phyloP scores from a whole-genome alignment of 2,329 filamentous ascomycete genomes.

The Xylaria sp. region DNA sequence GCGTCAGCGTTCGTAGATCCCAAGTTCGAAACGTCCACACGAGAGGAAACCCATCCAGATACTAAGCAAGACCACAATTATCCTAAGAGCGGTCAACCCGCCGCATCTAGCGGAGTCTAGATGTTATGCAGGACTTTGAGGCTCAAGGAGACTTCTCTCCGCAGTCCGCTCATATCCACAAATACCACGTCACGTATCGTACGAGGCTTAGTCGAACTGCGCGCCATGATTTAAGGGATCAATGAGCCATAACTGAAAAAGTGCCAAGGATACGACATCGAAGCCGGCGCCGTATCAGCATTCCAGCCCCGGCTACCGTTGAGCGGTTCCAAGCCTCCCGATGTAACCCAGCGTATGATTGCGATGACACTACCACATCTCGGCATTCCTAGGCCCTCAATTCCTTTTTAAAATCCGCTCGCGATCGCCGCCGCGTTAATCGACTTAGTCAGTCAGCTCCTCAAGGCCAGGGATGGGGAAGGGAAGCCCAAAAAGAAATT shows the following conservation, averaged over 20 bases:
- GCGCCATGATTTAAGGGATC: background rate
- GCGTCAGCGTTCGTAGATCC: background rate
- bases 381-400: conserved; percentile 4
- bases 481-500: conserved; percentile 6
- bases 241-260: background rate
- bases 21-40: background rate
- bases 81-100: background rate
- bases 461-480: conserved; percentile 1
- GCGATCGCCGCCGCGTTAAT: conserved; percentile 16
- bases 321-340: conserved; percentile 3
- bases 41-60: background rate
- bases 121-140: background rate
- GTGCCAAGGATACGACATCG: conserved; percentile 15
- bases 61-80: background rate
- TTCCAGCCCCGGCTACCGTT: conserved; percentile 7
- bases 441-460: conserved; percentile 3
- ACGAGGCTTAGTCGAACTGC: conserved; percentile 5
- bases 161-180: conserved; percentile 12
- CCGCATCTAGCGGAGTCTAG: background rate
- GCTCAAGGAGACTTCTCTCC: background rate
- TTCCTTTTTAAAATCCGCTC: conserved; percentile 21
- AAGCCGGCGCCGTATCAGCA: conserved; percentile 8
- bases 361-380: conserved; percentile 14
- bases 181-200: background rate
- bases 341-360: conserved; percentile 31